Evolutionary conservation across 2,329 filamentous ascomycete species (phyloP).

Genomic region (Purpureocillium lavendulum): DNA sequence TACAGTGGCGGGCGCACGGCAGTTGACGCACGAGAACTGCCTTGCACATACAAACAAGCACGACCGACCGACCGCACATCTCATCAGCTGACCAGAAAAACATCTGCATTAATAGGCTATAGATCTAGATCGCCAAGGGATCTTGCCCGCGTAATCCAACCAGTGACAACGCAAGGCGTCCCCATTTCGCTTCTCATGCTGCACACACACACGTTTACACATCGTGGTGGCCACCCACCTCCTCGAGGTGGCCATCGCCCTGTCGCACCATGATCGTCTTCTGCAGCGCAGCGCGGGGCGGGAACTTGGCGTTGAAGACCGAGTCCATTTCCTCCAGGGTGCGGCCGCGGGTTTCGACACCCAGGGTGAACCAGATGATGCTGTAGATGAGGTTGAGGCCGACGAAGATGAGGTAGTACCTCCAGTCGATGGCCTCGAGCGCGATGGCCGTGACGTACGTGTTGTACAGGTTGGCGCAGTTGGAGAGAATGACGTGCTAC

Average conservation of each 20-base stretch:
- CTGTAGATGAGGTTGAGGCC: slow-evolving; percentile 20
- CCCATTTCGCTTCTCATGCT: too few relatives aligned
- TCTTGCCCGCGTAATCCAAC: too few relatives aligned
- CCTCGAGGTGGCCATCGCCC: slow-evolving; percentile 11
- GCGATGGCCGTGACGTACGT: slow-evolving; percentile 21
- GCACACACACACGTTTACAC: too few relatives aligned
- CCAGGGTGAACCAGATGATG: slow-evolving; percentile 18
- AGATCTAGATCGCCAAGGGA: too few relatives aligned
- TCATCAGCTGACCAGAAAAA: too few relatives aligned
- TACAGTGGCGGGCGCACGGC: too few relatives aligned
- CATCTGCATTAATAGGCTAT: too few relatives aligned
- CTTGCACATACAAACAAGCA: too few relatives aligned
- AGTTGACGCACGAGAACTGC: too few relatives aligned
- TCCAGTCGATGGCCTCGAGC: slow-evolving; percentile 20
- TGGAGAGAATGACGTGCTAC: slow-evolving; percentile 18
- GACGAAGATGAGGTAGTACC: slow-evolving; percentile 22
- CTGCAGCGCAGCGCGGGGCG: slow-evolving; percentile 26
- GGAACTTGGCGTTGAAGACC: slow-evolving; percentile 28
- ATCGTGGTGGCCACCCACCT: background rate
- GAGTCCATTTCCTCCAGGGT: slow-evolving; percentile 36
- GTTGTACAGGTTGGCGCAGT: slow-evolving; percentile 22
- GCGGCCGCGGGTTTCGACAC: slow-evolving; percentile 20
- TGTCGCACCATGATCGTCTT: slow-evolving; percentile 19
- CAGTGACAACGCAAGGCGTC: too few relatives aligned
- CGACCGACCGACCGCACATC: too few relatives aligned